Percentiles rank a stretch among this genome's conserved stretches.
Evolutionary conservation across 129 eudicot genomes (phyloP).

Genomic region (Scalesia atractyloides): DNA sequence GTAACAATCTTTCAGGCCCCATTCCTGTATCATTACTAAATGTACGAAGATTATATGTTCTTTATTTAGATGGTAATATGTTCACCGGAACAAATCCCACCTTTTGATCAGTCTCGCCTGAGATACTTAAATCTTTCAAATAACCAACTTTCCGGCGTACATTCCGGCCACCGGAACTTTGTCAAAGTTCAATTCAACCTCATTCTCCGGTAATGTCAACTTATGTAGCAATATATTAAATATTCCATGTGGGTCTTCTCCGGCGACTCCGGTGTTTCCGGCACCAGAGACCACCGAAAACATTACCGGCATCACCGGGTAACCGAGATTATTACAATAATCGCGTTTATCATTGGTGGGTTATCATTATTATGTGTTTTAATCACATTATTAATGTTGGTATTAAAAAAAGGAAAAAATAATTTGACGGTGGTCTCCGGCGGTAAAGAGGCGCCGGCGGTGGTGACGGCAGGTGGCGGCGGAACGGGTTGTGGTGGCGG

Average conservation of each 20-base stretch:
- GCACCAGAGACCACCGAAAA: conserved; percentile 33
- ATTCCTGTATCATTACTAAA: conserved; percentile 50
- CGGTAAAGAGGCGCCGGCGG: conserved; percentile 21
- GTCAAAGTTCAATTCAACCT: conserved; percentile 49
- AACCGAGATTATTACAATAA: conserved; percentile 34
- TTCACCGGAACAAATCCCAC: conserved; percentile 67
- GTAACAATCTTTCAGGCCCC: conserved; percentile 50
- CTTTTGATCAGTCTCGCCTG: conserved; percentile 54
- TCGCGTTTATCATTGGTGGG: conserved; percentile 47
- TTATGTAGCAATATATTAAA: conserved; percentile 52
- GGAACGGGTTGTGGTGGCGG: conserved; percentile 25
- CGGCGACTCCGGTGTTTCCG: background rate
- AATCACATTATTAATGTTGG: conserved; percentile 23
- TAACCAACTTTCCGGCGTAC: conserved; percentile 65
- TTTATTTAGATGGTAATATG: conserved; percentile 55
- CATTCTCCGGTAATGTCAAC: conserved; percentile 52
- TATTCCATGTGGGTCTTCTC: conserved; percentile 35
- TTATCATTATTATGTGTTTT: conserved; percentile 30
- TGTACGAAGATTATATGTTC: conserved; percentile 42
- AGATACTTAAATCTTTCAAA: conserved; percentile 61
- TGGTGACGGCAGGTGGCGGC: conserved; percentile 10
- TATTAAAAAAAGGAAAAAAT: conserved; percentile 22
- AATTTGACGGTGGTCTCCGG: conserved; percentile 12
- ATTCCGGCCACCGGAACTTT: conserved; percentile 62
- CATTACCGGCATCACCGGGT: conserved; percentile 15